These are phyloP conservation scores for Coprinopsis sp. DNA, from an alignment of 768 basidiomycete species.

Conservation along the genomic window DNA sequence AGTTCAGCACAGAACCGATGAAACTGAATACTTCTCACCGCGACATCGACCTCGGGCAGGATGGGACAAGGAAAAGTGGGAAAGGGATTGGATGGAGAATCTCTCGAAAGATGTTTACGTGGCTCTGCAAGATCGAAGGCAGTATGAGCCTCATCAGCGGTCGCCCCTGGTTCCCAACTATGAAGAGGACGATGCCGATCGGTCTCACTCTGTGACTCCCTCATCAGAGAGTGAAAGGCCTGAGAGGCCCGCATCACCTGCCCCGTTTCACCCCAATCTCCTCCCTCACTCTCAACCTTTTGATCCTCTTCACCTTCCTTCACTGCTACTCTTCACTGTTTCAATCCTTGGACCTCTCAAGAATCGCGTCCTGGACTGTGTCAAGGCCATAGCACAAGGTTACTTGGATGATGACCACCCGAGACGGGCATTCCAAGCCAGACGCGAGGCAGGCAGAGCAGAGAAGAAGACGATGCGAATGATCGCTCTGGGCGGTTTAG, in stretches of 20 bases:
- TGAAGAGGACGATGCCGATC: too few species aligned
- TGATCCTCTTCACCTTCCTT: slow-evolving; percentile 67
- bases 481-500: slow-evolving; percentile 6
- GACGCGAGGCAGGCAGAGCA: not conserved
- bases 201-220: too few species aligned
- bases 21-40: not conserved
- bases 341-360: slow-evolving; percentile 51
- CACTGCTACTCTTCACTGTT: slow-evolving; percentile 54
- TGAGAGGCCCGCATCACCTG: too few species aligned
- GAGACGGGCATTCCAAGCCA: not conserved
- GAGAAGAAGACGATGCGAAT: not conserved
- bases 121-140: slow-evolving; percentile 44
- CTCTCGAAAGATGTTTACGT: slow-evolving; percentile 61
- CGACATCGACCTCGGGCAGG: slow-evolving; percentile 9
- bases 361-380: slow-evolving; percentile 1
- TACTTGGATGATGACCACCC: not conserved
- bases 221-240: too few species aligned
- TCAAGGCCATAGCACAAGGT: not conserved
- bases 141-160: too few species aligned
- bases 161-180: too few species aligned
- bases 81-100: slow-evolving; percentile 55
- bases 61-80: slow-evolving; percentile 66
- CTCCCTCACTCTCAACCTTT: slow-evolving; percentile 23
- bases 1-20: not conserved
- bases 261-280: slow-evolving; percentile 1